These are phyloP conservation scores for Leishmania gerbilli DNA, from an alignment of 208 protist genomes.

Conservation along the genomic window DNA sequence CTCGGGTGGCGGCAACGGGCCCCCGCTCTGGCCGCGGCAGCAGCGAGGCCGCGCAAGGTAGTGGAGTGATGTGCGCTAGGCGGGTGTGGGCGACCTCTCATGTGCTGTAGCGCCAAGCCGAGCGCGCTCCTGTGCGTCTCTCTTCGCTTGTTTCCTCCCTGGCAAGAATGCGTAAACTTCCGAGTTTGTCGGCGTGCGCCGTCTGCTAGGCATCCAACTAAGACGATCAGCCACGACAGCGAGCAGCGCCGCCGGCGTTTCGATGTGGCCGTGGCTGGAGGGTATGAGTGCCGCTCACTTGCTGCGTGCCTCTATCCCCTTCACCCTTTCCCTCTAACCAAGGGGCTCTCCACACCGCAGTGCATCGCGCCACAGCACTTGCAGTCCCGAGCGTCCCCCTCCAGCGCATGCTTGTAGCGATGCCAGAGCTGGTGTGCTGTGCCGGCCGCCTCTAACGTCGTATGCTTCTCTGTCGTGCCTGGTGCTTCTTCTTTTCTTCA, in stretches of 20 bases:
- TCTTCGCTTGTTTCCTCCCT: neutral
- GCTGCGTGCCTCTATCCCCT: neutral
- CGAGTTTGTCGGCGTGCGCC: neutral
- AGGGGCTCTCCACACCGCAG: neutral
- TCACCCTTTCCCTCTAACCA: neutral
- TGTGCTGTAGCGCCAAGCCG: neutral
- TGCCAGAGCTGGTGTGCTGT: neutral
- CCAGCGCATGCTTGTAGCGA: neutral
- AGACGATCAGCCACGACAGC: neutral
- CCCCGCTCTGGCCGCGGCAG: neutral
- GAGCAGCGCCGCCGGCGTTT: neutral
- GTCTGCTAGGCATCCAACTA: no score
- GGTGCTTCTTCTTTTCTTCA: no score
- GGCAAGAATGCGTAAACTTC: neutral
- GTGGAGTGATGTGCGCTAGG: neutral
- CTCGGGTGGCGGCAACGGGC: neutral
- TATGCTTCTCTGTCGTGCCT: neutral
- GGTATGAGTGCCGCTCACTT: neutral
- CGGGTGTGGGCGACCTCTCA: neutral
- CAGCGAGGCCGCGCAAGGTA: slow-evolving; percentile 8
- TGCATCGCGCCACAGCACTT: neutral
- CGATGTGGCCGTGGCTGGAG: neutral
- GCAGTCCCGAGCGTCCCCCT: no score
- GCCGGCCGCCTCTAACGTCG: neutral
- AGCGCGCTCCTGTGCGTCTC: neutral